Evolutionary conservation across 2,329 filamentous ascomycete species (phyloP), one percentile per base, ranked within the genome.

Genomic region (Calonectria leucothoes): DNA sequence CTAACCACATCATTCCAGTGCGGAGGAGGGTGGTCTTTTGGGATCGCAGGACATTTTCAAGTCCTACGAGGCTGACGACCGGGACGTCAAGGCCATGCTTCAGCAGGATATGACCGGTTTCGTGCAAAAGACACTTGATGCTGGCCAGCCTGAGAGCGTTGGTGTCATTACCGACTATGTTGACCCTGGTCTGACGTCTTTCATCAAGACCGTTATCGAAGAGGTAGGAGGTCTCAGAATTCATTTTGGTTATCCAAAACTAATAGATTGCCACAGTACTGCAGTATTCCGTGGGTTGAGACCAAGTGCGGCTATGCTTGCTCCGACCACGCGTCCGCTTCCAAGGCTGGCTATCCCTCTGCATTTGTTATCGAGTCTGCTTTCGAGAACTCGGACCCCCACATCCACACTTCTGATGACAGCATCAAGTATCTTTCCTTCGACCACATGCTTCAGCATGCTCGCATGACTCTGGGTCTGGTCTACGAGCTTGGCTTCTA

Each of bases 31-130:
- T 65, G 95, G 96, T 39, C 88, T 98, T 57, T 90, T 98, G 4
- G 95, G 95, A 72, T 96, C 94, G 80, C 95, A 98, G 84, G 96
- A 94, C 69, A 94, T 98, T 83, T 98, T 98, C 88, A 89, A 91
- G 65, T 87, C 91, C 10, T 98, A 98, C 82, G 93, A 94, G 84
- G 91, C 93, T 82, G 85, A 90, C 27, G 89, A 90, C 37, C 91
- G 93, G 31, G 92, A 96, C 77, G 90, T 98, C 84, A 97, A 96
- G 86, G 96, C 96, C 39, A 98, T 98, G 97, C 91, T 98, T 69
- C 96, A 98, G 87, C 96, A 98, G 85, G 96, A 98, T 85, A 98
- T 98, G 96, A 98, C 95, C 1, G 96, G 96, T 23, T 98, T 94
- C 83, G 90, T 95, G 6, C 92, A 96, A 83, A 93, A 93, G 80